Conservation (phyloP, 2,329 filamentous ascomycete species). For the Aspergillus floridensis region DNA sequence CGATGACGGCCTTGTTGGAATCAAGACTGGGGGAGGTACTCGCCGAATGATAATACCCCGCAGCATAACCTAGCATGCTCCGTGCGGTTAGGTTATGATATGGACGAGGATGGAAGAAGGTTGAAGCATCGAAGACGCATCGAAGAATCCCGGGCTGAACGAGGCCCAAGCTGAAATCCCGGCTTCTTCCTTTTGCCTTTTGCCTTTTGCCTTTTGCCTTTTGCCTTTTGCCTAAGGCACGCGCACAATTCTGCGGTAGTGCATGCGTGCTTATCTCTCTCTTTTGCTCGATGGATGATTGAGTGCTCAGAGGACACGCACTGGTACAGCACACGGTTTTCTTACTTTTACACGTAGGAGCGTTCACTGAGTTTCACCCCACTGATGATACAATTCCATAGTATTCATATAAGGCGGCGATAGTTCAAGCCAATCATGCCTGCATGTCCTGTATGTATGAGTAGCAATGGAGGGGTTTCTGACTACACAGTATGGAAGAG, state of each 20-base stretch:
- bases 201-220: too few species aligned
- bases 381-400: background rate
- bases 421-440: background rate
- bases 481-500: background rate
- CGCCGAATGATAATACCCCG: slow-evolving; percentile 13
- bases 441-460: background rate
- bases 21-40: slow-evolving; percentile 15
- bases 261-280: background rate
- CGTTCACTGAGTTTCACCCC: background rate
- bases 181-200: background rate
- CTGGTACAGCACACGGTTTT: too few species aligned
- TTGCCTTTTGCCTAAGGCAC: background rate
- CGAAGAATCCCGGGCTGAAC: slow-evolving; percentile 21
- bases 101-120: slow-evolving; percentile 5
- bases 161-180: slow-evolving; percentile 16
- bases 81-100: background rate
- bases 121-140: slow-evolving; percentile 33
- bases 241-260: background rate
- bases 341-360: background rate
- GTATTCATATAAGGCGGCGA: background rate
- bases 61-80: slow-evolving; percentile 7
- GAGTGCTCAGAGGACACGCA: too few species aligned
- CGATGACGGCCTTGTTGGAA: slow-evolving; percentile 17
- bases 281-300: too few species aligned
- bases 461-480: background rate